These are phyloP conservation scores for Pythium pyrilobum DNA, from an alignment of 352 stramenopile genomes.

Conservation along the genomic window DNA sequence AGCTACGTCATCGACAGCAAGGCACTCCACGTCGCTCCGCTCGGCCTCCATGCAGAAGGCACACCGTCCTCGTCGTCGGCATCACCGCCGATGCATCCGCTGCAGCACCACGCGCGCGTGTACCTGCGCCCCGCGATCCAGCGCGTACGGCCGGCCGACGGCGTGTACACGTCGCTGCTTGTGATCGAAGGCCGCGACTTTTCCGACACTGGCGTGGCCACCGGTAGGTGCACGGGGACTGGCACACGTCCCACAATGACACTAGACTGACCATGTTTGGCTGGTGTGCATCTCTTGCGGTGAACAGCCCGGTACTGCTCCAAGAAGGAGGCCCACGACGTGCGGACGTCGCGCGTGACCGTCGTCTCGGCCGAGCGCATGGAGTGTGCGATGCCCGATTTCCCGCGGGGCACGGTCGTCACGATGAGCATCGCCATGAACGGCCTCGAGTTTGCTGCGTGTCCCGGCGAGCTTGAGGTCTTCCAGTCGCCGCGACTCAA, in stretches of 20 bases:
- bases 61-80: not conserved
- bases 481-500: conserved; percentile 58
- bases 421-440: conserved; percentile 55
- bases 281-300: not conserved
- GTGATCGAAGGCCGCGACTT: conserved; percentile 52
- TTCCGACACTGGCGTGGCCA: conserved; percentile 37
- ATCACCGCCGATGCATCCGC: not conserved
- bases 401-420: conserved; percentile 43
- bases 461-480: conserved; percentile 38
- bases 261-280: not conserved
- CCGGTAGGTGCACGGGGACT: conserved; percentile 26
- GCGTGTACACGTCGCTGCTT: conserved; percentile 55
- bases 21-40: not conserved
- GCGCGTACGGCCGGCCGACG: conserved; percentile 40
- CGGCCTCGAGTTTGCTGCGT: conserved; percentile 55
- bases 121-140: conserved; percentile 43
- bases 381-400: conserved; percentile 58
- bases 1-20: conserved; percentile 13
- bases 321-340: conserved; percentile 23
- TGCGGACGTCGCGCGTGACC: conserved; percentile 27
- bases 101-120: conserved; percentile 30
- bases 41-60: not conserved
- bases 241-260: not conserved
- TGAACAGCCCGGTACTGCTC: conserved; percentile 13
- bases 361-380: conserved; percentile 43